Conservation (phyloP, 768 basidiomycete genomes). For the Pleurotus cornucopiae region DNA sequence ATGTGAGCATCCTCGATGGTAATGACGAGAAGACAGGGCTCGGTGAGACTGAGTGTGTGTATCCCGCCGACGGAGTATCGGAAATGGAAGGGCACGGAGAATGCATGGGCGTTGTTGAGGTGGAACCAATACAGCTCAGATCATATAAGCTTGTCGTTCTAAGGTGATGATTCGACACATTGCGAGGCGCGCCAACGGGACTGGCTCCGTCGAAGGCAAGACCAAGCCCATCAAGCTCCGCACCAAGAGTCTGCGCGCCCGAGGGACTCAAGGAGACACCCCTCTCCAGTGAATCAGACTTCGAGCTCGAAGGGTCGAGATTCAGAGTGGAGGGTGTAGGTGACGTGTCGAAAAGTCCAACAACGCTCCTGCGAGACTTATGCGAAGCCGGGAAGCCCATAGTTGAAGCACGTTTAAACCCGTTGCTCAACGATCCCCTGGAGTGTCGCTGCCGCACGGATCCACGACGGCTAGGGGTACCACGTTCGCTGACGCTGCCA, state of each 20-base stretch:
- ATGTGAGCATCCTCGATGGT: neutral
- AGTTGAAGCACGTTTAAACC: conserved; percentile 8
- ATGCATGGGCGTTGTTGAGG: conserved; percentile 36
- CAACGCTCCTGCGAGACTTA: conserved; percentile 48
- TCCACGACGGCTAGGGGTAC: neutral
- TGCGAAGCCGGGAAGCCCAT: neutral
- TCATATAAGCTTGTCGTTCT: conserved; percentile 55
- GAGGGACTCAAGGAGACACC: neutral
- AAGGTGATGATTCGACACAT: conserved; percentile 37
- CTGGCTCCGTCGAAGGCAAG: conserved; percentile 9
- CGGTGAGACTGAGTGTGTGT: conserved; percentile 7
- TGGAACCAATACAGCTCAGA: conserved; percentile 31
- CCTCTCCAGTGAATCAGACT: neutral
- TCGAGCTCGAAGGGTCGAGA: conserved; percentile 12
- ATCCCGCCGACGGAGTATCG: conserved; percentile 14
- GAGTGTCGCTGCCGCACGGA: neutral
- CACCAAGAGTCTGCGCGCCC: neutral
- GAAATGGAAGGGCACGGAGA: conserved; percentile 21
- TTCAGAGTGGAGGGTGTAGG: conserved; percentile 31
- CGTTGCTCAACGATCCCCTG: neutral
- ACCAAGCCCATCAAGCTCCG: neutral
- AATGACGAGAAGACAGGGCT: conserved; percentile 31
- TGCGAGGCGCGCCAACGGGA: conserved; percentile 30
- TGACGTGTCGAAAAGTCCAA: conserved; percentile 57
- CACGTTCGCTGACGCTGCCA: conserved; percentile 4